Conservation (phyloP, 108 stramenopile species). For the Aurantiochytrium sp. region DNA sequence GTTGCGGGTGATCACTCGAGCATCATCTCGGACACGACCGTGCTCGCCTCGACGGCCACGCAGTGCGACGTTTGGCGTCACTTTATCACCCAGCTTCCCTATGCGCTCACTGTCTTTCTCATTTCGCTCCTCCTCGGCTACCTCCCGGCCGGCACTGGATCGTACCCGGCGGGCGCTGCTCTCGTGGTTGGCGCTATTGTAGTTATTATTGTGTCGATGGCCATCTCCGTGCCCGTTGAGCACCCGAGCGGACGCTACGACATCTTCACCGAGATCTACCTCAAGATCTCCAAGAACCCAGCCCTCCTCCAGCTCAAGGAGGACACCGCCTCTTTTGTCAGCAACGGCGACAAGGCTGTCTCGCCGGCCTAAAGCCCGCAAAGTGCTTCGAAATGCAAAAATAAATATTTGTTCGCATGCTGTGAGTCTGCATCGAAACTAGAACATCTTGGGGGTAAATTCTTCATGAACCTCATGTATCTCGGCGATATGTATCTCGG, state of each 20-base stretch:
- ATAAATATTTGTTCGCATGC: too few species aligned
- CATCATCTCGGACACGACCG: slow-evolving; percentile 67
- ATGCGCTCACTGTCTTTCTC: slow-evolving; percentile 45
- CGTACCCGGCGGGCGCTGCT: slow-evolving; percentile 19
- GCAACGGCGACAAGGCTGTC: neutral
- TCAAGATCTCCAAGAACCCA: neutral
- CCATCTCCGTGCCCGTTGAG: neutral
- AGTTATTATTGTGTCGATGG: slow-evolving; percentile 7
- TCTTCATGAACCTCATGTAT: too few species aligned
- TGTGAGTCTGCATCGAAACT: too few species aligned
- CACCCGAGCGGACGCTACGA: neutral
- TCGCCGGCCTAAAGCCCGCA: neutral
- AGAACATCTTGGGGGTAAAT: too few species aligned
- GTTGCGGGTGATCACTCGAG: slow-evolving; percentile 66
- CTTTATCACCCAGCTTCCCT: slow-evolving; percentile 61
- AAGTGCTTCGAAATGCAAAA: too few species aligned
- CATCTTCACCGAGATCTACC: neutral
- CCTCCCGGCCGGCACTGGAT: slow-evolving; percentile 30
- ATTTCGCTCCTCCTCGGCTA: slow-evolving; percentile 38
- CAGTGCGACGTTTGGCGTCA: slow-evolving; percentile 55
- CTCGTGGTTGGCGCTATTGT: slow-evolving; percentile 31
- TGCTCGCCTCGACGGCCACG: slow-evolving; percentile 52
- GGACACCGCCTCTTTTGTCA: neutral
- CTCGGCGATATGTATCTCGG: slow-evolving; percentile 61
- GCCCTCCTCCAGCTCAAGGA: neutral